Base-by-base conservation (phyloP, 2,329 filamentous ascomycete species). In the Clarireedia homoeocarpa region DNA sequence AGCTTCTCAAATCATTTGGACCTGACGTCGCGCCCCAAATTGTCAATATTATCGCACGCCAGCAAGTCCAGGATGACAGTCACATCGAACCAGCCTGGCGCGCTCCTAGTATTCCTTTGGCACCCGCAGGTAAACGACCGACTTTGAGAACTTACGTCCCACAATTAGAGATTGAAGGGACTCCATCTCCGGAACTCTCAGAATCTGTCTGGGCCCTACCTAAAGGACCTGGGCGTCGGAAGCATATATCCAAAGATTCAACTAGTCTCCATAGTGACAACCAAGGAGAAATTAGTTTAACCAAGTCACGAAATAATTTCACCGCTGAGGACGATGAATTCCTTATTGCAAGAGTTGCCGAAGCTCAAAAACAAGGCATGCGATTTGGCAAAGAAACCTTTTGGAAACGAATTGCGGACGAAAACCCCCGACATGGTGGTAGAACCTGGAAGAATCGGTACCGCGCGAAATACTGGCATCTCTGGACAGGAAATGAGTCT, bases 201-300 rank as follows among this genome's bases (percentile, higher is more conserved):
- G 26, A 39, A 17, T 69, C 68, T n/a, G 51, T 69, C 27, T 69
- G 67, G 68, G 67, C 68, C 10, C 59, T 62, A 42, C 44, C 51
- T 42, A 42, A 38, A 53, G 36, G 40, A 27, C 60, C 56, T 14
- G 53, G 58, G 24, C 46, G 20, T 45, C 46, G 40, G 48, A 27
- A n/a, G 17, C 24, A 34, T 26, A 44, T 15, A 40, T 44, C 34
- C 40, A 4, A 44, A 55, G 5, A 39, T 57, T 24, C 26, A 53
- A 52, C 30, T 38, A 12, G 15, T 15, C 15, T 49, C 47, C 49
- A 14, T 51, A 58, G 24, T 57, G 36, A 30, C 47, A 39, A 52
- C 40, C 14, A 36, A 15, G 30, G 23, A 40, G 50, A 14, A 30
- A 14, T 23, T 20, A 38, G 38, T 30, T 51, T 42, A 42, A 48